Conservation (phyloP, 257 asterid species). For the Salvia splendens region DNA sequence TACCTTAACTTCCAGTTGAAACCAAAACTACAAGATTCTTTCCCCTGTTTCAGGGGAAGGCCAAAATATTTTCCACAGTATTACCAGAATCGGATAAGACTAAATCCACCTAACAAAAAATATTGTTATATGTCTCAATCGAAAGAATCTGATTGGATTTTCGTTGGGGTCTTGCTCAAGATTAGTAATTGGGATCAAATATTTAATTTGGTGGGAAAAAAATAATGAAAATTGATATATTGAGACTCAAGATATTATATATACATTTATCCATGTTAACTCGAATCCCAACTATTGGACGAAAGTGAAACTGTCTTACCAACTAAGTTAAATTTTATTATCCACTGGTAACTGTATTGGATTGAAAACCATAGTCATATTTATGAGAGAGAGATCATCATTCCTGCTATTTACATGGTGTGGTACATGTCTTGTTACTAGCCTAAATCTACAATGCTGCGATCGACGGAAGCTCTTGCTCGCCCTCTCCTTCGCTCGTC, state of each 20-base stretch:
- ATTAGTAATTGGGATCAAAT: neutral
- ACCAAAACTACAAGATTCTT: conserved; percentile 60
- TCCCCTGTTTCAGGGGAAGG: conserved; percentile 38
- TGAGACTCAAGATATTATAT: too few relatives aligned
- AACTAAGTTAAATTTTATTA: too few relatives aligned
- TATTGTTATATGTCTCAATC: conserved; percentile 21
- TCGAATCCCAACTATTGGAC: too few relatives aligned
- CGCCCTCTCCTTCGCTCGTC: conserved; percentile 61
- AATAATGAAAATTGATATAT: too few relatives aligned
- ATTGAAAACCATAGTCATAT: too few relatives aligned
- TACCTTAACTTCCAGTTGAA: conserved; percentile 70
- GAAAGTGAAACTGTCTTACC: too few relatives aligned
- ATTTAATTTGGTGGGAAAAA: too few relatives aligned
- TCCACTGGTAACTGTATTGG: too few relatives aligned
- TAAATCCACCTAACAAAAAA: conserved; percentile 15
- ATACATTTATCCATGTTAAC: too few relatives aligned
- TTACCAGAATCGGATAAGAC: neutral
- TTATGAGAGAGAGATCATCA: too few relatives aligned
- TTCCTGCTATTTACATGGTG: neutral
- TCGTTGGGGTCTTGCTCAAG: neutral
- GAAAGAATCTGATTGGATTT: neutral
- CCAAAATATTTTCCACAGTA: neutral
- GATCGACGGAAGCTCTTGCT: conserved; percentile 89
- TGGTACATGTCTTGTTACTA: conserved; percentile 51
- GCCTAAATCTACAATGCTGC: conserved; percentile 63